Percentiles rank a stretch among this genome's conserved stretches.
phyloP scores from a whole-genome alignment of 1,284 basidiomycete genomes.

The Quambalaria eucalypti region DNA sequence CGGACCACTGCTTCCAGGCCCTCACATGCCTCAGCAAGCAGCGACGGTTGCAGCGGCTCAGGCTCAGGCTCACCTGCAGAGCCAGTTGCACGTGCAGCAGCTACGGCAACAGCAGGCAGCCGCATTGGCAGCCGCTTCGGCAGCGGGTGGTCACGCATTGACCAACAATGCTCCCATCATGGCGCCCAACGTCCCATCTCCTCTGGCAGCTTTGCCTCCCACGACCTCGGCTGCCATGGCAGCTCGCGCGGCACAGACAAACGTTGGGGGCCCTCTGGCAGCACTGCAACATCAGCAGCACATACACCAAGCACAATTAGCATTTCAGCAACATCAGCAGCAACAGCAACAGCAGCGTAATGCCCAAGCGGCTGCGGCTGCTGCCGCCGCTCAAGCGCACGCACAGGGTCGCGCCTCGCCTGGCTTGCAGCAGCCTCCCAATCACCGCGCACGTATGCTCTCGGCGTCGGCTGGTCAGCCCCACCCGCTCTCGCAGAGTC shows the following conservation, averaged over 20 bases:
- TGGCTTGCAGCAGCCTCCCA: not conserved
- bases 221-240: slow-evolving; percentile 7
- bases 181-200: not conserved
- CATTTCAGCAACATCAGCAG: slow-evolving; percentile 12
- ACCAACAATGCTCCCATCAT: not conserved
- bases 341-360: slow-evolving; percentile 4
- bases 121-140: slow-evolving; percentile 12
- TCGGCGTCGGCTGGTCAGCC: not conserved
- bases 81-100: slow-evolving; percentile 13
- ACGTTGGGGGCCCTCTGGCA: slow-evolving; percentile 18
- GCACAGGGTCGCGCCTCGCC: not conserved
- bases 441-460: not conserved
- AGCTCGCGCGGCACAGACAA: slow-evolving; percentile 16
- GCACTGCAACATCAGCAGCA: slow-evolving; percentile 28
- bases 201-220: not conserved
- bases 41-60: slow-evolving; percentile 3
- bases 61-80: slow-evolving; percentile 3
- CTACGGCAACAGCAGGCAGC: slow-evolving; percentile 19
- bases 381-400: not conserved
- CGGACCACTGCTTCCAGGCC: too few species aligned
- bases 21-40: too few species aligned
- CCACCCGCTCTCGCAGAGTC: slow-evolving; percentile 10
- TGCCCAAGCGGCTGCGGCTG: slow-evolving; percentile 5
- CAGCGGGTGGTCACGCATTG: not conserved
- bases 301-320: slow-evolving; percentile 22